phyloP scores from a whole-genome alignment of 129 eudicot species.

The Saussurea involucrata region DNA sequence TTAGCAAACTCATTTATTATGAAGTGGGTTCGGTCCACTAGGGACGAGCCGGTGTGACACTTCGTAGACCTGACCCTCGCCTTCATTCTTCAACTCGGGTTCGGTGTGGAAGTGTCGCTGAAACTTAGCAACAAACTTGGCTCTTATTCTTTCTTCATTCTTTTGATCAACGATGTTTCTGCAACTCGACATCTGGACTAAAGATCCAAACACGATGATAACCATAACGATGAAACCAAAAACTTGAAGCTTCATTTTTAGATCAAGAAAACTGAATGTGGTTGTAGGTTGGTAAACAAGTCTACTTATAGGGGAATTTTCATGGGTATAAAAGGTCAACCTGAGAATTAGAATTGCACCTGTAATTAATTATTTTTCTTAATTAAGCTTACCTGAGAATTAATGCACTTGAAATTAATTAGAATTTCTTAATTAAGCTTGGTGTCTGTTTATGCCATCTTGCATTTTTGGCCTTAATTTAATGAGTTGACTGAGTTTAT shows the following conservation, averaged over 20 bases:
- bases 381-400: neutral
- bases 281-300: conserved; percentile 10
- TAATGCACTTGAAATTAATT: neutral
- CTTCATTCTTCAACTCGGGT: conserved; percentile 30
- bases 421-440: neutral
- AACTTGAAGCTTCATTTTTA: conserved; percentile 31
- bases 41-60: conserved; percentile 61
- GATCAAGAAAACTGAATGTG: conserved; percentile 16
- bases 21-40: conserved; percentile 79
- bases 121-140: conserved; percentile 41
- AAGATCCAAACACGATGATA: conserved; percentile 23
- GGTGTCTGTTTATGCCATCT: neutral
- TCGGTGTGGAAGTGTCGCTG: conserved; percentile 34
- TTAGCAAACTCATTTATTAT: conserved; percentile 33
- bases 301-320: conserved; percentile 29
- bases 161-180: conserved; percentile 26
- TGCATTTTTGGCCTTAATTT: conserved; percentile 1
- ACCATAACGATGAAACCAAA: conserved; percentile 27
- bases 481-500: neutral
- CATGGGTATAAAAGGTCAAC: conserved; percentile 19
- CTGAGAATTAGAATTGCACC: conserved; percentile 1
- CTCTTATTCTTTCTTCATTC: conserved; percentile 37
- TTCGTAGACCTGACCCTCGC: conserved; percentile 8
- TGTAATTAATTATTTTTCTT: conserved; percentile 1
- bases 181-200: conserved; percentile 41